Evolutionary conservation across 2,329 filamentous ascomycete species (phyloP).

Genomic region (Fusarium sp.): DNA sequence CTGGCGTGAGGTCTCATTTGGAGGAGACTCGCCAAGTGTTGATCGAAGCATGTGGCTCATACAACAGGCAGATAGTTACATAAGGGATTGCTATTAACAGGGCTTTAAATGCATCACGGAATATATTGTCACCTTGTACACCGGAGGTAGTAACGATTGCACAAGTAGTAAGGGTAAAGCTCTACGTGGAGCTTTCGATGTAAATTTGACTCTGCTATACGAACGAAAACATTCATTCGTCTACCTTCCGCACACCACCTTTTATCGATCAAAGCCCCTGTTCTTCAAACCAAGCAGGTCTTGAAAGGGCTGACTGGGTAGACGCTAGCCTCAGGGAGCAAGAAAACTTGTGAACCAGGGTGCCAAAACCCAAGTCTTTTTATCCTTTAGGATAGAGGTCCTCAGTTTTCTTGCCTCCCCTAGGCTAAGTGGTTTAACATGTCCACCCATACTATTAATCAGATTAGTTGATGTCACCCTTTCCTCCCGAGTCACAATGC

Average conservation of each 20-base stretch:
- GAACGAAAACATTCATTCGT: not conserved
- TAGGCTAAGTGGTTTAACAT: not conserved
- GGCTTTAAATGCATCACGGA: too few species aligned
- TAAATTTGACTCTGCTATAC: not conserved
- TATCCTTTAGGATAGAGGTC: too few species aligned
- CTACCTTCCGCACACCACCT: not conserved
- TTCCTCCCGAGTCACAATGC: not conserved
- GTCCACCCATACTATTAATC: not conserved
- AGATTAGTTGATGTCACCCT: not conserved
- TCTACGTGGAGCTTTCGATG: not conserved
- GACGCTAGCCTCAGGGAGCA: too few species aligned
- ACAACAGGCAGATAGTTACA: conserved; percentile 56
- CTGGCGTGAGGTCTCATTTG: conserved; percentile 57
- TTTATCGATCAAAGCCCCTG: not conserved
- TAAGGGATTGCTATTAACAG: conserved; percentile 47
- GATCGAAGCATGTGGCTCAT: conserved; percentile 61
- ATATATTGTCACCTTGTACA: accelerated
- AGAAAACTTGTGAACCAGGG: too few species aligned
- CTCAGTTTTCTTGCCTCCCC: too few species aligned
- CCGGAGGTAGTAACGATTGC: too few species aligned
- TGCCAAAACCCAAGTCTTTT: too few species aligned
- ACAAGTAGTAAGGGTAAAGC: not conserved
- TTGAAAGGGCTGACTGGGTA: not conserved
- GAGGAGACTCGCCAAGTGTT: conserved; percentile 58
- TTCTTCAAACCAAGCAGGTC: not conserved